A percentile compares a stretch with the other conserved stretches of the same genome.
phyloP scores from a whole-genome alignment of 352 stramenopile species.

The Globisporangium takayamanum region DNA sequence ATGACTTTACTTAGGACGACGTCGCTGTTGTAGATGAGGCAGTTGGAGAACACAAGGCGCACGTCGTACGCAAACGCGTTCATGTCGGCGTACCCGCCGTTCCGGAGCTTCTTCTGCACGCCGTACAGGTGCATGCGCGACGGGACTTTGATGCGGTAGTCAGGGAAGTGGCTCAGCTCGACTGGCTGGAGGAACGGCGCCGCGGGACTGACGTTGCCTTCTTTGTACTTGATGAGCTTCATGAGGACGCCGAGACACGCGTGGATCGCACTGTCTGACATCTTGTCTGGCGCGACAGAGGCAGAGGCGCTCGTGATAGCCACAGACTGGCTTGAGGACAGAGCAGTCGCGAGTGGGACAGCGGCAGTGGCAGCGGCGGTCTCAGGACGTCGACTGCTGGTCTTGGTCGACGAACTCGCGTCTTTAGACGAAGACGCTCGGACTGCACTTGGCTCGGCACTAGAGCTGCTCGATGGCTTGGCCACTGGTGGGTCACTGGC shows the following conservation, averaged over 20 bases:
- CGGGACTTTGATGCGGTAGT: slow-evolving; percentile 81
- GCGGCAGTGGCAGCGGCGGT: background rate
- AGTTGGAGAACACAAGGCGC: slow-evolving; percentile 85
- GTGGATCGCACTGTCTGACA: slow-evolving; percentile 46
- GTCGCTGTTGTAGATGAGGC: slow-evolving; percentile 85
- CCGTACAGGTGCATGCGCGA: slow-evolving; percentile 83
- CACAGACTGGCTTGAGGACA: too few relatives aligned
- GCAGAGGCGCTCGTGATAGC: background rate
- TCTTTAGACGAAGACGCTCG: background rate
- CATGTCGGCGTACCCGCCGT: slow-evolving; percentile 53
- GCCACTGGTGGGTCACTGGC: background rate
- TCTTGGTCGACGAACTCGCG: slow-evolving; percentile 1
- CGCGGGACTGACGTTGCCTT: slow-evolving; percentile 58
- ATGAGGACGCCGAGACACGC: slow-evolving; percentile 62
- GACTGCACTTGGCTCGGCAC: background rate
- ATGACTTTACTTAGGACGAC: slow-evolving; percentile 80
- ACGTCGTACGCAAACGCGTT: slow-evolving; percentile 73
- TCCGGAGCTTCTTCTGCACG: slow-evolving; percentile 80
- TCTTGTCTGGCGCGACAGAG: slow-evolving; percentile 12
- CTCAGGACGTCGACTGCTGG: background rate
- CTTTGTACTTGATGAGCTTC: slow-evolving; percentile 86
- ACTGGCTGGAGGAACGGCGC: slow-evolving; percentile 78
- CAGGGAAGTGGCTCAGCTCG: slow-evolving; percentile 73
- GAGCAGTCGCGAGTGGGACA: background rate
- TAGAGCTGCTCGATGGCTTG: background rate